A percentile compares a stretch with the other conserved stretches of the same genome.
Evolutionary conservation across 2,329 filamentous ascomycete species (phyloP).

Genomic region (Trichoderma guizhouense): DNA sequence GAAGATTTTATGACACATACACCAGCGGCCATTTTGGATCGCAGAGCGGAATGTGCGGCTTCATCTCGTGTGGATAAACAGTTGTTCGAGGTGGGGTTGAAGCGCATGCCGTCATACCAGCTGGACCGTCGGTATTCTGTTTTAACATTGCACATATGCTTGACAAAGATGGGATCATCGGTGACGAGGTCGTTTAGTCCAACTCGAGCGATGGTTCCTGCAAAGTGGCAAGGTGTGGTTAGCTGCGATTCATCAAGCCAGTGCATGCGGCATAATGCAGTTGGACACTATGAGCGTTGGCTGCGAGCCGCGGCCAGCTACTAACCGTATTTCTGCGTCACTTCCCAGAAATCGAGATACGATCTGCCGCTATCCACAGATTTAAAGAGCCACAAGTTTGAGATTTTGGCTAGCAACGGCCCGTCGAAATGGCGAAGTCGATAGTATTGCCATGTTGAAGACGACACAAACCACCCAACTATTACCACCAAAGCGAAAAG

Average conservation of each 20-base stretch:
- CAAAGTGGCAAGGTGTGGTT: background rate
- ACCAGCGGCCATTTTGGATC: conserved; percentile 49
- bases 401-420: background rate
- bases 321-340: conserved; percentile 14
- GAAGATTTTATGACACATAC: conserved; percentile 22
- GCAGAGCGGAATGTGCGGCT: conserved; percentile 40
- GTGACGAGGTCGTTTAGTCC: conserved; percentile 47
- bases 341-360: conserved; percentile 12
- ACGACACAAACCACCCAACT: background rate
- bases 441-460: background rate
- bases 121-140: conserved; percentile 33
- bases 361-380: conserved; percentile 6
- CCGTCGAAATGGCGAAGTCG: conserved; percentile 16
- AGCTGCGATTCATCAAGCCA: background rate
- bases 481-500: background rate
- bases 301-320: background rate
- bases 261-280: background rate
- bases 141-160: conserved; percentile 39
- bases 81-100: conserved; percentile 41
- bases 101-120: conserved; percentile 48
- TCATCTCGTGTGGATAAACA: conserved; percentile 5
- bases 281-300: background rate
- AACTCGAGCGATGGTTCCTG: conserved; percentile 30
- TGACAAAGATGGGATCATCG: conserved; percentile 43
- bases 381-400: conserved; percentile 1